Percentiles rank a stretch among this genome's conserved stretches.
These are phyloP conservation scores for Chalara sp. DNA, from an alignment of 2,329 filamentous ascomycete species.

Conservation along the genomic window DNA sequence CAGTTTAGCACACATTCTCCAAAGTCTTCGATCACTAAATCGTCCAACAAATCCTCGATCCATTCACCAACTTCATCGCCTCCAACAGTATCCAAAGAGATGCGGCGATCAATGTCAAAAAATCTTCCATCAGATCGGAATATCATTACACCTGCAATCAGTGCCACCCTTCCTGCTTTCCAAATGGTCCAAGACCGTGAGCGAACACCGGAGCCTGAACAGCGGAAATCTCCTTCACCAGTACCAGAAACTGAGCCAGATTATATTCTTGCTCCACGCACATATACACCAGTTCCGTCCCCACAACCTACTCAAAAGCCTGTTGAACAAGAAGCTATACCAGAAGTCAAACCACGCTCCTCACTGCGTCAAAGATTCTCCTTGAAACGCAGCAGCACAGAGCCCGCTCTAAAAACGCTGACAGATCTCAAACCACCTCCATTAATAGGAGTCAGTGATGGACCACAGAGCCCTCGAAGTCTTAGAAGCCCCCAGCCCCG, in stretches of 20 bases:
- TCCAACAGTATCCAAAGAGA: conserved; percentile 11
- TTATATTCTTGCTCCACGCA: conserved; percentile 25
- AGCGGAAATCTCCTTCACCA: not conserved
- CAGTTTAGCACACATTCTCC: conserved; percentile 6
- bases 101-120: conserved; percentile 23
- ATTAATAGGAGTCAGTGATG: not conserved
- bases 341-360: conserved; percentile 16
- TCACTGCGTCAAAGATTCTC: conserved; percentile 25
- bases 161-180: conserved; percentile 21
- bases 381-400: conserved; percentile 18
- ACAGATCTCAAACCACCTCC: conserved; percentile 7
- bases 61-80: conserved; percentile 3
- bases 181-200: conserved; percentile 23
- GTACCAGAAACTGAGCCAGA: conserved; percentile 11
- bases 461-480: not conserved
- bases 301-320: conserved; percentile 3
- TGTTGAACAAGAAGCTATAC: conserved; percentile 6
- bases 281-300: conserved; percentile 23
- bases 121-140: conserved; percentile 20
- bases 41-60: not conserved
- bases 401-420: conserved; percentile 11
- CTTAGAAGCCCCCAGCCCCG: conserved; percentile 7
- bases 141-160: conserved; percentile 24
- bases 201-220: conserved; percentile 10
- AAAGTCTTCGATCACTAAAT: too few species aligned